These are phyloP conservation scores for Podosphaera leucotricha DNA, from an alignment of 2,329 filamentous ascomycete species.

Conservation along the genomic window DNA sequence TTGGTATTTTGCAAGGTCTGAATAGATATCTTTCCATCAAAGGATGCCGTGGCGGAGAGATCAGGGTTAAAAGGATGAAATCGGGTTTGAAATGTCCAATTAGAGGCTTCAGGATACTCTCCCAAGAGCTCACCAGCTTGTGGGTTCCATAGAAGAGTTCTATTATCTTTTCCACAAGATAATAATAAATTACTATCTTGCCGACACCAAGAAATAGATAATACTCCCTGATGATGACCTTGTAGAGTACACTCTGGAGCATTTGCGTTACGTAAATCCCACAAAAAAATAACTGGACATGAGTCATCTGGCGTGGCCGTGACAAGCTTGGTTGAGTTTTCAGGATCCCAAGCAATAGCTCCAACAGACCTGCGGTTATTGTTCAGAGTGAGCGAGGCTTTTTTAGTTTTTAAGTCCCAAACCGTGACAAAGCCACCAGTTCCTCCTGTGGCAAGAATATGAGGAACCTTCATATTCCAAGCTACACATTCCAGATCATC, in stretches of 20 bases:
- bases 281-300: conserved; percentile 68
- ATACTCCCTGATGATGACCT: conserved; percentile 81
- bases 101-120: conserved; percentile 93
- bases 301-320: conserved; percentile 81
- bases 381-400: conserved; percentile 87
- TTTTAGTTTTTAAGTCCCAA: conserved; percentile 96
- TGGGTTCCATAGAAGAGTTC: conserved; percentile 88
- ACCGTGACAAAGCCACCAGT: conserved; percentile 89
- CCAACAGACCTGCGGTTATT: conserved; percentile 84
- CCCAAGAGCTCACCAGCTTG: conserved; percentile 71
- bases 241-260: conserved; percentile 71
- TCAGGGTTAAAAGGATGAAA: conserved; percentile 89
- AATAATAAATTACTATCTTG: conserved; percentile 76
- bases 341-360: conserved; percentile 90
- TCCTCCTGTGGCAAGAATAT: conserved; percentile 87
- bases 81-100: conserved; percentile 91
- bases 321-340: conserved; percentile 79
- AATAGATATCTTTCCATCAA: conserved; percentile 85
- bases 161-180: conserved; percentile 90
- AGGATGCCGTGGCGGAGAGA: conserved; percentile 82
- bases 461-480: conserved; percentile 95
- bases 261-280: conserved; percentile 91
- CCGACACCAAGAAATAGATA: conserved; percentile 86
- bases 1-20: conserved; percentile 92
- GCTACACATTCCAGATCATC: conserved; percentile 93